These are phyloP conservation scores for Pseudomassariella vexata DNA, from an alignment of 2,329 filamentous ascomycete species.

Conservation along the genomic window DNA sequence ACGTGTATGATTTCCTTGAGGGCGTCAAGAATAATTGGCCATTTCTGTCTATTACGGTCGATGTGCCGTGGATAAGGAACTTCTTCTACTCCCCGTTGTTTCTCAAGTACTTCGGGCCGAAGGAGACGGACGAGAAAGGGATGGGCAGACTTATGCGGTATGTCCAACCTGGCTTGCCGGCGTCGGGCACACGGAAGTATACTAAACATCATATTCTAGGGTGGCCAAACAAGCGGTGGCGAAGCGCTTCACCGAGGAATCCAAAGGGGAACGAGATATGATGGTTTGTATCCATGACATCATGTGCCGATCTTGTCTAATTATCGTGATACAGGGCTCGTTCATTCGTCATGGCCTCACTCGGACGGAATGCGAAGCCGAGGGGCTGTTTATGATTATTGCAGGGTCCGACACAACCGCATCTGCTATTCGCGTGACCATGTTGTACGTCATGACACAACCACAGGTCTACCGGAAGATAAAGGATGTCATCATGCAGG, in stretches of 20 bases:
- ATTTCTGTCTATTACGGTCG: conserved; percentile 11
- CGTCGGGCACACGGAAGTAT: conserved; percentile 1
- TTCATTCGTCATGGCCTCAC: conserved; percentile 21
- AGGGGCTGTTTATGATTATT: conserved; percentile 16
- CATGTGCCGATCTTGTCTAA: not conserved
- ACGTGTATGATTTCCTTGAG: conserved; percentile 16
- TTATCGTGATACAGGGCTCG: conserved; percentile 18
- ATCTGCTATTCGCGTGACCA: conserved; percentile 36
- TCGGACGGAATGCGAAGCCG: conserved; percentile 17
- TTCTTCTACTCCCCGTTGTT: conserved; percentile 14
- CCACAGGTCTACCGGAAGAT: conserved; percentile 35
- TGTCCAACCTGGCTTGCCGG: no score
- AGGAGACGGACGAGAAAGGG: conserved; percentile 14
- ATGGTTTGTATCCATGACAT: conserved; percentile 11
- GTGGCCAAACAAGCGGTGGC: conserved; percentile 10
- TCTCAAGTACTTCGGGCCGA: conserved; percentile 16
- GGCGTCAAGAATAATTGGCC: conserved; percentile 10
- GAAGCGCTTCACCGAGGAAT: conserved; percentile 7
- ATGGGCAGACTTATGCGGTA: conserved; percentile 16
- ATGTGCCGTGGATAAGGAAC: conserved; percentile 16
- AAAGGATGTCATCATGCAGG: conserved; percentile 33
- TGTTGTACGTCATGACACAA: conserved; percentile 39
- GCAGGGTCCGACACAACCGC: conserved; percentile 42
- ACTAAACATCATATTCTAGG: conserved; percentile 3
- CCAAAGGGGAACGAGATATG: conserved; percentile 12